Evolutionary conservation across 164 flowering plant species (phyloP), one percentile per base, ranked within the genome.

Genomic region (Dillenia suffruticosa): DNA sequence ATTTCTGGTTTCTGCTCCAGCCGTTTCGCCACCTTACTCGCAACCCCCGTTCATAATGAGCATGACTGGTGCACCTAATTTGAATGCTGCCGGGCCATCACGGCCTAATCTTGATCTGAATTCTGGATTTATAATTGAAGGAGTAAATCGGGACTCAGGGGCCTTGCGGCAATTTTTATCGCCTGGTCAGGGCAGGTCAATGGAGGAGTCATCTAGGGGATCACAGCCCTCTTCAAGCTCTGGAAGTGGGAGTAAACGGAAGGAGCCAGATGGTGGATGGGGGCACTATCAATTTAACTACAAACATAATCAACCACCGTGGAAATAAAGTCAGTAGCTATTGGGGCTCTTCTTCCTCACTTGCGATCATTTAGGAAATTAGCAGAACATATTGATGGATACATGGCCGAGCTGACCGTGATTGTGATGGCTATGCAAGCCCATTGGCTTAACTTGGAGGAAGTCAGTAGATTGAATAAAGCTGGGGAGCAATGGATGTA

Each of bases 231-330:
- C 81, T 7, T 77, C 74, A 3, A 71, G 88, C 65, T 77, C 86
- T 9, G 81, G 78, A 22, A 58, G 64, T 56, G 76, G 76, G 64
- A 78, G 61, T 63, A 93, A 87, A 64, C 75, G 97, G 57, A 87
- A 82, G 76, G 97, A 90, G 70, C 88, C 93, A 2, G 97, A 91
- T 11, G 58, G 78, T 50, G 92, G 89, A 22, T 84, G 86, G 88
- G 95, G 86, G 26, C 26, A 67, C 5, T 82, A 61, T 69, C 71
- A 79, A 9, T 58, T 64, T 17, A 67, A 62, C 56, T 69, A 69
- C 77, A 83, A 77, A 65, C 84, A 74, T 51, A 79, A 71, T 56
- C 84, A 81, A 49, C 77, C 84, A 3, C 86, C 89, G 47, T 84
- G 90, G 89, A 74, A 70, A 68, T 76, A 69, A 67, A 54, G 56